Conservation (phyloP, 768 basidiomycete species). For the Russula dissimulans region DNA sequence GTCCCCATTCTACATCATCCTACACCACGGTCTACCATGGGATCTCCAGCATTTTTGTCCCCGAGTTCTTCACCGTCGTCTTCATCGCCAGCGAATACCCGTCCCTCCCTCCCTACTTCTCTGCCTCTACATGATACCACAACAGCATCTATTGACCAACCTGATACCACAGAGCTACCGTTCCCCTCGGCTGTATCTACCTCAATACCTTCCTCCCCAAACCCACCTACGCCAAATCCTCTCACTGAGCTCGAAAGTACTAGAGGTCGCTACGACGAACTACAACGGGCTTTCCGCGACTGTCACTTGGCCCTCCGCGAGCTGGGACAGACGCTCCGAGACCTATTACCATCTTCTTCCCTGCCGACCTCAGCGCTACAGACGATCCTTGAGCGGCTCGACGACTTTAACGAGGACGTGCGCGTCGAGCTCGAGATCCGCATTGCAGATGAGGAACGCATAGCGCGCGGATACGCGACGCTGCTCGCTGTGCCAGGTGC, state of each 20-base stretch:
- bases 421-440: conserved; percentile 79
- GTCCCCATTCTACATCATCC: not conserved
- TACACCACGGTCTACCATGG: not conserved
- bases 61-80: conserved; percentile 2
- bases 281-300: conserved; percentile 58
- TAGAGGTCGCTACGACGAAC: conserved; percentile 46
- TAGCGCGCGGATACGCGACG: conserved; percentile 57
- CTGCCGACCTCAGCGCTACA: conserved; percentile 31
- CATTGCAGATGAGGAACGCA: conserved; percentile 59
- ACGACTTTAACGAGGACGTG: conserved; percentile 69
- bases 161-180: conserved; percentile 6
- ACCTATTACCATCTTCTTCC: conserved; percentile 17
- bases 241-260: conserved; percentile 38
- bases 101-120: not conserved
- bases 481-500: conserved; percentile 54
- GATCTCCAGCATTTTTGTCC: conserved; percentile 7
- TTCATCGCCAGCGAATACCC: not conserved
- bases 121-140: not conserved
- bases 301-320: conserved; percentile 60
- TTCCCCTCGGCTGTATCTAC: not conserved
- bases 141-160: not conserved
- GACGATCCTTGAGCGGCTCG: conserved; percentile 49
- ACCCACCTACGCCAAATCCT: conserved; percentile 25
- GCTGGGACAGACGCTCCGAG: conserved; percentile 34
- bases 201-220: not conserved